These are phyloP conservation scores for Pelargonium nanum DNA, from an alignment of 345 rosid genomes.

Conservation along the genomic window DNA sequence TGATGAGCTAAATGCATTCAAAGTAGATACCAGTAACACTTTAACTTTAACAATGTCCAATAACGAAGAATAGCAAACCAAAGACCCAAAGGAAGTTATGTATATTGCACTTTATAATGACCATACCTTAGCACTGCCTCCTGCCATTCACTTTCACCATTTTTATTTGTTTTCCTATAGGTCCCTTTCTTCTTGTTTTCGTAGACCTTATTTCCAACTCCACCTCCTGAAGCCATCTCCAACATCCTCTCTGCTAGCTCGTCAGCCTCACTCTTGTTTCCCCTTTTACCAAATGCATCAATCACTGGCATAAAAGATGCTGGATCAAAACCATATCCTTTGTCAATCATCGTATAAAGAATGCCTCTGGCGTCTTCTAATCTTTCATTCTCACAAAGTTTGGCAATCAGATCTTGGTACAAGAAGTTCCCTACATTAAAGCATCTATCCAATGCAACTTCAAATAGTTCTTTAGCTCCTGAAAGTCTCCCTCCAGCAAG, in stretches of 20 bases:
- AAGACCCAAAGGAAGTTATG: not conserved
- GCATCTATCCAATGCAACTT: conserved; percentile 54
- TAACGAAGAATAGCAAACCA: not conserved
- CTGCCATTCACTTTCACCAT: conserved; percentile 50
- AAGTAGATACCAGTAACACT: not conserved
- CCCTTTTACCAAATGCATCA: conserved; percentile 57
- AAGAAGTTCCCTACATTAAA: conserved; percentile 53
- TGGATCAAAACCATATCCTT: conserved; percentile 67
- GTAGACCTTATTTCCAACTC: conserved; percentile 29
- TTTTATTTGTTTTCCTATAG: conserved; percentile 25
- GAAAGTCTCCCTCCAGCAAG: conserved; percentile 49
- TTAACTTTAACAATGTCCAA: not conserved
- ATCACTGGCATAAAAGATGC: conserved; percentile 85
- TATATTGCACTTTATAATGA: not conserved
- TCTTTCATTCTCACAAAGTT: conserved; percentile 55
- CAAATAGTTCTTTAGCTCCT: conserved; percentile 62
- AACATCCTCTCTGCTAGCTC: conserved; percentile 73
- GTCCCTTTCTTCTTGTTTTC: conserved; percentile 18
- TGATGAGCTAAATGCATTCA: too few relatives aligned
- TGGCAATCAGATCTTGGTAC: conserved; percentile 59
- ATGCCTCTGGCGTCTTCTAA: conserved; percentile 54
- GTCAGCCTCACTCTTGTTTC: conserved; percentile 64
- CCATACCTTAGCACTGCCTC: conserved; percentile 60
- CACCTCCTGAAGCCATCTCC: conserved; percentile 61
- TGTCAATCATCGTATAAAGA: conserved; percentile 52